Evolutionary conservation across 768 basidiomycete species (phyloP).

Genomic region (Atractiella rhizophila): DNA sequence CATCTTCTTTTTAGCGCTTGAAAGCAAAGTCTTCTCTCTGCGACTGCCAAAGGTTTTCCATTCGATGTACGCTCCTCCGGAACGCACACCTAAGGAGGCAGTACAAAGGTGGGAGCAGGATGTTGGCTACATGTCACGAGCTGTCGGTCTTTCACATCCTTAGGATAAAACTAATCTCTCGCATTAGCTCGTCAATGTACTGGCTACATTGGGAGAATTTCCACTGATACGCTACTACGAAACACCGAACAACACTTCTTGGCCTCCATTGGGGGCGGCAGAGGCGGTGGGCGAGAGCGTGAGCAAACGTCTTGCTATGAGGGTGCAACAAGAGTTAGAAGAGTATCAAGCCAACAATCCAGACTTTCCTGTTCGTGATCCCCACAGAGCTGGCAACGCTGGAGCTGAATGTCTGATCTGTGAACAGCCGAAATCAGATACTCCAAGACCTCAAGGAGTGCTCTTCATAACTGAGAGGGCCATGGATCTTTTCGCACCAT

Average conservation of each 20-base stretch:
- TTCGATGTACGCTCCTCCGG: conserved; percentile 68
- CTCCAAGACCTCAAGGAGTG: conserved; percentile 42
- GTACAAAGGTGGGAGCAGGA: conserved; percentile 67
- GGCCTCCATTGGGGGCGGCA: conserved; percentile 36
- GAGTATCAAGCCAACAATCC: conserved; percentile 63
- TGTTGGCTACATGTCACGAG: conserved; percentile 33
- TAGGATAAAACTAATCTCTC: background rate
- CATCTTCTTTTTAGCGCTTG: conserved; percentile 33
- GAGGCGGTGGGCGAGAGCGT: conserved; percentile 49
- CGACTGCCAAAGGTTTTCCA: conserved; percentile 59
- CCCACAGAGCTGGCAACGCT: background rate
- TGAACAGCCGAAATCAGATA: conserved; percentile 19
- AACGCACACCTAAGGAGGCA: conserved; percentile 31
- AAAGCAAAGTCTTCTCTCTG: conserved; percentile 62
- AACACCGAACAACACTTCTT: conserved; percentile 64
- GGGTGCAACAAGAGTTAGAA: conserved; percentile 60
- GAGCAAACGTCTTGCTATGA: conserved; percentile 55
- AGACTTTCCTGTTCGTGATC: conserved; percentile 54
- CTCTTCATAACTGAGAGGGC: conserved; percentile 86
- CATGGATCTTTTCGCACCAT: conserved; percentile 73
- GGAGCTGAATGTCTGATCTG: conserved; percentile 1
- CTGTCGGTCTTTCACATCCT: conserved; percentile 15
- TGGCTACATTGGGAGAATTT: conserved; percentile 70
- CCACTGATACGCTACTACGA: conserved; percentile 82
- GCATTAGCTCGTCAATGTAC: conserved; percentile 51